Evolutionary conservation across 345 rosid genomes (phyloP), one percentile per base, ranked within the genome.

Genomic region (Bruguiera parviflora): DNA sequence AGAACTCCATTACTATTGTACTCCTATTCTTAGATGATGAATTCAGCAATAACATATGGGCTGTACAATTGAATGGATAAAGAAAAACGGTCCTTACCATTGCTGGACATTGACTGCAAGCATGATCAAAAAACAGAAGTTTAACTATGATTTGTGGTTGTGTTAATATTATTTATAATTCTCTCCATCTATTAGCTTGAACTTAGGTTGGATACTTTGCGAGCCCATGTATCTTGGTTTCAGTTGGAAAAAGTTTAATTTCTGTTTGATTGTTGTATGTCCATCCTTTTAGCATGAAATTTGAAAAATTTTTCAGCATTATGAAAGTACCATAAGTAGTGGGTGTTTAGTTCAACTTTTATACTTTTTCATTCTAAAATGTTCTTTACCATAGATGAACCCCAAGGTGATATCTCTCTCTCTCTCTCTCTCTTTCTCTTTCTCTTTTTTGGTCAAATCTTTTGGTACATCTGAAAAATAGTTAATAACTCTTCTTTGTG

Each of bases 401-500:
- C 5, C 18, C 0, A 3, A 43, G 49, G 8, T 33, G 57, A 7
- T 20, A 5, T 53, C 3, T 11, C 57, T 53, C 10, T 27, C 28
- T 27, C 28, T 27, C 28, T 27, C 28, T 27, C 28, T 27, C 27
- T 25, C 10, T 27, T 2, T 27, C 28, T 27, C 28, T 27, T 2
- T 27, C 28, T 27, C 27, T 1, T 27, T 27, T 27, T 27, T 27
- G 1, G 28, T 27, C 2, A 27, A 2, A 27, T 27, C 9, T 33
- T 33, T 33, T 33, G 9, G 37, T 33, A 33, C 37, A 33, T 33
- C 37, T 33, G 37, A 33, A 33, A 33, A 4, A 33, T 8, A 8
- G 37, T 74, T 65, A 67, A 70, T 81, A 66, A 79, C 61, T 21
- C 39, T 60, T 67, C 49, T 67, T n/a, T 67, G 37, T 65, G 31